phyloP scores from a whole-genome alignment of 2,329 filamentous ascomycete genomes.

The Knufia petricola region DNA sequence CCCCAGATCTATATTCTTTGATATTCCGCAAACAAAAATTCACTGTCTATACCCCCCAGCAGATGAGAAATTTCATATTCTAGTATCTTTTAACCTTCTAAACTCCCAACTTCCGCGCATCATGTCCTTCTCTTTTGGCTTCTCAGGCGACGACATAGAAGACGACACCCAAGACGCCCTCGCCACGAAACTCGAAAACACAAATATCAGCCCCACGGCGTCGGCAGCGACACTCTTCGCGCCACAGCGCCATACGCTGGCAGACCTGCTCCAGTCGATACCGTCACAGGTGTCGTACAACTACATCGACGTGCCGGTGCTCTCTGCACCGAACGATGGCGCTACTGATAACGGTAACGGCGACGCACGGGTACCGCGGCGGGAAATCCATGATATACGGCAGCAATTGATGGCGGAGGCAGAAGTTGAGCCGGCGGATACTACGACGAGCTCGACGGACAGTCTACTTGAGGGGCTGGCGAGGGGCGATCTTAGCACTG shows the following conservation, averaged over 20 bases:
- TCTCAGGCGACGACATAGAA: conserved; percentile 51
- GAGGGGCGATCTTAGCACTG: conserved; percentile 43
- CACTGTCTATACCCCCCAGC: no score
- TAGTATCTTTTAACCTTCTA: no score
- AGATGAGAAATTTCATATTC: no score
- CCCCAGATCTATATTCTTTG: no score
- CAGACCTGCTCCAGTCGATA: conserved; percentile 43
- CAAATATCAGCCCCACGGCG: conserved; percentile 10
- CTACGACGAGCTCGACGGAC: conserved; percentile 27
- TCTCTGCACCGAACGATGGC: no score
- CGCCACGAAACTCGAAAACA: conserved; percentile 16
- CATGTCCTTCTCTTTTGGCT: conserved; percentile 46
- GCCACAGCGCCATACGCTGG: conserved; percentile 35
- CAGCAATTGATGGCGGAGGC: conserved; percentile 57
- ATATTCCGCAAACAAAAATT: no score
- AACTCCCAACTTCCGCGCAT: not conserved
- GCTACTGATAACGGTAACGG: no score
- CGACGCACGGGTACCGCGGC: conserved; percentile 29
- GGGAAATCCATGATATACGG: conserved; percentile 55
- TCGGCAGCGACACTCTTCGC: conserved; percentile 22
- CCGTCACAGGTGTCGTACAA: conserved; percentile 53
- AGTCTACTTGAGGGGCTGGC: conserved; percentile 40
- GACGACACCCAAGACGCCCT: conserved; percentile 31
- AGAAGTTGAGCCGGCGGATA: conserved; percentile 37
- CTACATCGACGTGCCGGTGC: conserved; percentile 36